phyloP scores from a whole-genome alignment of 2,329 filamentous ascomycete species.

The Pezicula neosporulosa region DNA sequence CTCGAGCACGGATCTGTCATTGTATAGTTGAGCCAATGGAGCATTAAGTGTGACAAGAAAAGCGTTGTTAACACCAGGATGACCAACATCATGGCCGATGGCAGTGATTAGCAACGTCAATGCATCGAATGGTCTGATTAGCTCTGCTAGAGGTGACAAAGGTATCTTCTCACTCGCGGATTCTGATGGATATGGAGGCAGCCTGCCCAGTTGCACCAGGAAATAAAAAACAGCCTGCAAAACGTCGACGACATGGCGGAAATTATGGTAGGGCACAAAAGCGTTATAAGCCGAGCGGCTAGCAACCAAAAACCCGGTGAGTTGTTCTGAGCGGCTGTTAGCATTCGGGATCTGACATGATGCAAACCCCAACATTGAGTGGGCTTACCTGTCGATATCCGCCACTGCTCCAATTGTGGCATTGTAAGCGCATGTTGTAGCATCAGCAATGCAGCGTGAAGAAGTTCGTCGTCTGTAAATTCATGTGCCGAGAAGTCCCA shows the following conservation, averaged over 20 bases:
- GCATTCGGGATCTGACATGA: constrained; percentile 25
- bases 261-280: constrained; percentile 97
- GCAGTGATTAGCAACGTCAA: constrained; percentile 88
- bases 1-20: constrained; percentile 93
- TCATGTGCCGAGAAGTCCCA: constrained; percentile 92
- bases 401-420: constrained; percentile 78
- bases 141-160: constrained; percentile 64
- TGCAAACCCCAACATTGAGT: constrained; percentile 19
- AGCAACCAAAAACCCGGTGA: constrained; percentile 82
- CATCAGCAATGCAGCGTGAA: constrained; percentile 83
- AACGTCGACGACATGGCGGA: constrained; percentile 94
- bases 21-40: constrained; percentile 91
- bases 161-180: constrained; percentile 2
- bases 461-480: constrained; percentile 84
- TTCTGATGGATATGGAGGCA: constrained; percentile 60
- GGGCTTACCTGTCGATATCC: constrained; percentile 68
- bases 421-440: constrained; percentile 82
- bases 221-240: constrained; percentile 92
- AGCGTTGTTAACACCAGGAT: constrained; percentile 96
- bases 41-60: constrained; percentile 91
- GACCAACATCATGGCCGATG: constrained; percentile 97
- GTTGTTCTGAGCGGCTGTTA: constrained; percentile 60
- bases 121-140: constrained; percentile 84
- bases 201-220: constrained; percentile 72
- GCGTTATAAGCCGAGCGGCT: constrained; percentile 93